phyloP scores from a whole-genome alignment of 768 basidiomycete species.

The Tylopilus balloui region DNA sequence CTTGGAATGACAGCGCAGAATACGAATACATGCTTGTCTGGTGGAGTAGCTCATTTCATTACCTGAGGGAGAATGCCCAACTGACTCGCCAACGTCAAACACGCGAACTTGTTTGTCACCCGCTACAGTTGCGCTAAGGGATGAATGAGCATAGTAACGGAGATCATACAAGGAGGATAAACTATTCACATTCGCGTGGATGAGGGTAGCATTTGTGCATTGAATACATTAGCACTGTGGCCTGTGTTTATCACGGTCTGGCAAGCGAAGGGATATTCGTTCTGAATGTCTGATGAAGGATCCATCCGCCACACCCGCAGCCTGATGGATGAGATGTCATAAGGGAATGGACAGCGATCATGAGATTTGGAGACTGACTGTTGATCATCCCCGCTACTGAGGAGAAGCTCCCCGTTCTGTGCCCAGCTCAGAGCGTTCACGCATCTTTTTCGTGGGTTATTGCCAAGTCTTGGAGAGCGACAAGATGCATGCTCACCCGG shows the following conservation, averaged over 20 bases:
- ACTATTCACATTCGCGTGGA: conserved; percentile 69
- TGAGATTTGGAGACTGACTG: conserved; percentile 40
- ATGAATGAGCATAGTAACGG: conserved; percentile 6
- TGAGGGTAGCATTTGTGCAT: conserved; percentile 70
- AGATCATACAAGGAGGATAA: conserved; percentile 13
- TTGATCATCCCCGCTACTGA: conserved; percentile 72
- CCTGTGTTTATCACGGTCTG: conserved; percentile 71
- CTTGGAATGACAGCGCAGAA: conserved; percentile 64
- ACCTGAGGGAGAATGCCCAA: conserved; percentile 35
- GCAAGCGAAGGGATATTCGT: conserved; percentile 63
- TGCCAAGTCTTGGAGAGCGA: not conserved
- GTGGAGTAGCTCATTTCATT: conserved; percentile 45
- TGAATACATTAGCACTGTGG: conserved; percentile 83
- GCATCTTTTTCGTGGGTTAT: conserved; percentile 41
- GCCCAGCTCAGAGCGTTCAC: conserved; percentile 80
- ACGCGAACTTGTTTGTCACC: conserved; percentile 74
- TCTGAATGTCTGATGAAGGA: conserved; percentile 27
- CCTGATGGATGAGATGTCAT: conserved; percentile 31
- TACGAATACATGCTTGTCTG: conserved; percentile 44
- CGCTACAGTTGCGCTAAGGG: conserved; percentile 61
- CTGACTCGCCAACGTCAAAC: conserved; percentile 58
- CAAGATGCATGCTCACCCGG: conserved; percentile 47
- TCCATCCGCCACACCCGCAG: conserved; percentile 79
- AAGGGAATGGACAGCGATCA: not conserved
- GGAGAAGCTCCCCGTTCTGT: conserved; percentile 54